Evolutionary conservation across 2,329 filamentous ascomycete species (phyloP).

Genomic region (Phialophora verrucosa): DNA sequence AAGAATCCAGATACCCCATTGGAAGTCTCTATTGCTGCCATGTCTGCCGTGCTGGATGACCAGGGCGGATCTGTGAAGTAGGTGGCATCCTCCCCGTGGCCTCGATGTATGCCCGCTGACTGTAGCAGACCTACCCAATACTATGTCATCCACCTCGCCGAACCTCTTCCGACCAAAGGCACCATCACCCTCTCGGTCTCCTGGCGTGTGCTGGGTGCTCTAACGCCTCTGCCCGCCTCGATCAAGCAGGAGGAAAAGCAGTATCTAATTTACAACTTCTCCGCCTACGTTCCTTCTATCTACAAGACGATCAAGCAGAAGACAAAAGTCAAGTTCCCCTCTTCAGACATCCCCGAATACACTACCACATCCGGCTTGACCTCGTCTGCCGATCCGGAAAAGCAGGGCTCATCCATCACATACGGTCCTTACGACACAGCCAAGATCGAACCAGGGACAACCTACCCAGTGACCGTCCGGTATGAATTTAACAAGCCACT

Average conservation of each 20-base stretch:
- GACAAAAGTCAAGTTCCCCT: constrained; percentile 91
- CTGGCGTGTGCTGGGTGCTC: constrained; percentile 79
- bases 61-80: constrained; percentile 59
- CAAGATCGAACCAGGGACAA: constrained; percentile 75
- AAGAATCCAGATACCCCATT: constrained; percentile 76
- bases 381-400: constrained; percentile 71
- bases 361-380: constrained; percentile 69
- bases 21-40: constrained; percentile 69
- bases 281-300: constrained; percentile 79
- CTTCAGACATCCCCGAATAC: constrained; percentile 79
- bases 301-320: constrained; percentile 92
- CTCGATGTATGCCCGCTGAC: constrained; percentile 28
- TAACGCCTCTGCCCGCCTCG: constrained; percentile 76
- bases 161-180: constrained; percentile 73
- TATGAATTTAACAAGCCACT: constrained; percentile 97
- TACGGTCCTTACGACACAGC: constrained; percentile 82
- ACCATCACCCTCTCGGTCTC: constrained; percentile 88
- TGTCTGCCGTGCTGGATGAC: constrained; percentile 54
- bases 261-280: constrained; percentile 84
- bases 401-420: constrained; percentile 81
- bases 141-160: constrained; percentile 80
- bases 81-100: constrained; percentile 51
- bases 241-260: constrained; percentile 88
- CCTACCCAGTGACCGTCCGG: constrained; percentile 75
- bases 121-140: constrained; percentile 71